Evolutionary conservation across 495 filamentous ascomycete genomes (phyloP).

Genomic region (Cercophora newfieldiana): DNA sequence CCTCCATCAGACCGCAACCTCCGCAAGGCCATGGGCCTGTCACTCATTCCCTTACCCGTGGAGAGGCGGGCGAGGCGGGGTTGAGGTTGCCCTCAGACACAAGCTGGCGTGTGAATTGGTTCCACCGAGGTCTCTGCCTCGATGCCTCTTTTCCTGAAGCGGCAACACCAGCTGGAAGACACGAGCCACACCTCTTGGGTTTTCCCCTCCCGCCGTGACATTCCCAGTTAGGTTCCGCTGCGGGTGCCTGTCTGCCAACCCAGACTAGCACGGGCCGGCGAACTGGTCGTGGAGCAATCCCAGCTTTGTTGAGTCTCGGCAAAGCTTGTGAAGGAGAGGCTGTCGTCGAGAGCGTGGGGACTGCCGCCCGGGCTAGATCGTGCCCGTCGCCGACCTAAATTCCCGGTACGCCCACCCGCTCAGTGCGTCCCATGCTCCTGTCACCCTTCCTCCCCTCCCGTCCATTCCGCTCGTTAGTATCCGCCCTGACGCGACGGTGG

Average conservation of each 20-base stretch:
- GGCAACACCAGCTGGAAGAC: neutral
- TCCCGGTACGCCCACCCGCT: neutral
- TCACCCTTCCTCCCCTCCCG: neutral
- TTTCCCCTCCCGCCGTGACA: neutral
- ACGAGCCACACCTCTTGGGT: neutral
- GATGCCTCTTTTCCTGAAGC: neutral
- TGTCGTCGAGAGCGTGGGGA: neutral
- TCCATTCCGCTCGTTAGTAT: neutral
- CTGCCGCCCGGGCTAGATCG: too few relatives aligned
- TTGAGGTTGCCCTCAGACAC: neutral
- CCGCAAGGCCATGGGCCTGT: neutral
- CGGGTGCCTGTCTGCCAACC: neutral
- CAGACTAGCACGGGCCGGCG: neutral
- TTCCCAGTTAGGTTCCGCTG: neutral
- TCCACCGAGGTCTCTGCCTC: too few relatives aligned
- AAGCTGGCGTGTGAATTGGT: too few relatives aligned
- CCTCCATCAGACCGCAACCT: neutral
- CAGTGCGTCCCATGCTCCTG: neutral
- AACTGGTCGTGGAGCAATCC: constrained; percentile 5
- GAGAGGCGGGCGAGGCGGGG: neutral
- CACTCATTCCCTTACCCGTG: neutral
- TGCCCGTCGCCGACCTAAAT: neutral
- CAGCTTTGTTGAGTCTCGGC: constrained; percentile 4
- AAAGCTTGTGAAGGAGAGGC: constrained; percentile 5
- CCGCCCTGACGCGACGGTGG: neutral